Evolutionary conservation across 1,284 basidiomycete species (phyloP).

Genomic region (Cutaneotrichosporon arboriforme): DNA sequence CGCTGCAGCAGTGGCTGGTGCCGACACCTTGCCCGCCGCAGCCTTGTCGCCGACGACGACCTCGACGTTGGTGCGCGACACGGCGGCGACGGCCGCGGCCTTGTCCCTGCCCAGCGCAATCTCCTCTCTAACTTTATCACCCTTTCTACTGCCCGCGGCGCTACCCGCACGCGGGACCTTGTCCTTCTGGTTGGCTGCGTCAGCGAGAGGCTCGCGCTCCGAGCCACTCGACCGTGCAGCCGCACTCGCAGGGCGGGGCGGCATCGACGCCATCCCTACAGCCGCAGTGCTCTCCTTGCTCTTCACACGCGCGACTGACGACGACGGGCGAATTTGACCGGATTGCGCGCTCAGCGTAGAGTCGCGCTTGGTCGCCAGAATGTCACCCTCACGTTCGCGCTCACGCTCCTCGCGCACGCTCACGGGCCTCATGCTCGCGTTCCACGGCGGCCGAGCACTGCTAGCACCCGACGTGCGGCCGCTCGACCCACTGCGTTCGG

Average conservation of each 20-base stretch:
- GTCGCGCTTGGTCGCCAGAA: not conserved
- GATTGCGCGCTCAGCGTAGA: not conserved
- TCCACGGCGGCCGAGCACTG: not conserved
- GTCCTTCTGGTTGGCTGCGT: not conserved
- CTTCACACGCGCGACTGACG: not conserved
- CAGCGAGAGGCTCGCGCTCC: not conserved
- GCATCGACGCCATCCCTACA: no score
- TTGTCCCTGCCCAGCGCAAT: not conserved
- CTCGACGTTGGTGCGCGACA: not conserved
- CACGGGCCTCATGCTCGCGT: not conserved
- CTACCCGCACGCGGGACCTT: not conserved
- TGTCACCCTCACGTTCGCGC: not conserved
- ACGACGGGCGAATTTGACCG: not conserved
- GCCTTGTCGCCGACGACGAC: not conserved
- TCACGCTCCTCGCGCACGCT: constrained; percentile 4
- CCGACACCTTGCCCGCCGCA: not conserved
- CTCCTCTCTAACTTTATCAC: not conserved
- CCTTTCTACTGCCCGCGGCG: not conserved
- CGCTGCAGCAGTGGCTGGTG: no score
- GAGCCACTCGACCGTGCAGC: not conserved
- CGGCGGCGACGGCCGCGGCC: not conserved
- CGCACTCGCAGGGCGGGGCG: not conserved
- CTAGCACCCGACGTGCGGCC: not conserved
- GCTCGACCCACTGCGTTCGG: not conserved
- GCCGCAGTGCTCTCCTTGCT: not conserved